These are phyloP conservation scores for Rhodotorula graminis DNA, from an alignment of 768 basidiomycete genomes.

Conservation along the genomic window DNA sequence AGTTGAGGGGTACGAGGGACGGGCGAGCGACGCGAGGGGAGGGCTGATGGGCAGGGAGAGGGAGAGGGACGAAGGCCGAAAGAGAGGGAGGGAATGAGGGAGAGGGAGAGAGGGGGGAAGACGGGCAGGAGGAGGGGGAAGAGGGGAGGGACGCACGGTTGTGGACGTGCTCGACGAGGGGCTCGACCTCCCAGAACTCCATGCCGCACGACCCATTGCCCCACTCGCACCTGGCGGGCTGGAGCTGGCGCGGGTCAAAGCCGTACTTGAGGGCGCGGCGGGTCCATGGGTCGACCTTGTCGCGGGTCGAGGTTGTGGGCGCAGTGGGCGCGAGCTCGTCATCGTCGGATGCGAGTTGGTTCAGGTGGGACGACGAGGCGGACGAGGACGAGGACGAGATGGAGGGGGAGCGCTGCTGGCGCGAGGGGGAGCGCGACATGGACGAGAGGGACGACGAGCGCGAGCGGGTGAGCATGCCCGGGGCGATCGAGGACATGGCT, in stretches of 20 bases:
- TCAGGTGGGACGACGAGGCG: not conserved
- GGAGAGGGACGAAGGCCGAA: not conserved
- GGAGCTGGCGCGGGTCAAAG: slow-evolving; percentile 11
- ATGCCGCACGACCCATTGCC: slow-evolving; percentile 57
- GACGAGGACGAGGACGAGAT: slow-evolving; percentile 10
- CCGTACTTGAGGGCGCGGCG: slow-evolving; percentile 1
- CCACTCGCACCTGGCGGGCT: slow-evolving; percentile 68
- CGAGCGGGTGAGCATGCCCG: not conserved
- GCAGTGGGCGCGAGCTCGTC: too few relatives aligned
- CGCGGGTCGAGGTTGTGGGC: not conserved
- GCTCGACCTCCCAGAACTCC: slow-evolving; percentile 67
- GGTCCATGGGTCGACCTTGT: slow-evolving; percentile 5
- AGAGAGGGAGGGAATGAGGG: not conserved
- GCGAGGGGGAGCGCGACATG: not conserved
- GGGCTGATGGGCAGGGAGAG: not conserved
- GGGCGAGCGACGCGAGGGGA: too few relatives aligned
- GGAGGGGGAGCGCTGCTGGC: slow-evolving; percentile 13
- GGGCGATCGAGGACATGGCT: not conserved
- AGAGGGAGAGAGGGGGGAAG: not conserved
- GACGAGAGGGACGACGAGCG: not conserved
- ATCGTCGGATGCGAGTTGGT: too few relatives aligned
- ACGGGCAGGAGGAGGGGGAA: too few relatives aligned
- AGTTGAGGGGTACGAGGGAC: too few relatives aligned
- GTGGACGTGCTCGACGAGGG: slow-evolving; percentile 77
- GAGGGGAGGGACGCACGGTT: slow-evolving; percentile 55